Evolutionary conservation across 768 basidiomycete species (phyloP).

Genomic region (Tephrocybe sp.): DNA sequence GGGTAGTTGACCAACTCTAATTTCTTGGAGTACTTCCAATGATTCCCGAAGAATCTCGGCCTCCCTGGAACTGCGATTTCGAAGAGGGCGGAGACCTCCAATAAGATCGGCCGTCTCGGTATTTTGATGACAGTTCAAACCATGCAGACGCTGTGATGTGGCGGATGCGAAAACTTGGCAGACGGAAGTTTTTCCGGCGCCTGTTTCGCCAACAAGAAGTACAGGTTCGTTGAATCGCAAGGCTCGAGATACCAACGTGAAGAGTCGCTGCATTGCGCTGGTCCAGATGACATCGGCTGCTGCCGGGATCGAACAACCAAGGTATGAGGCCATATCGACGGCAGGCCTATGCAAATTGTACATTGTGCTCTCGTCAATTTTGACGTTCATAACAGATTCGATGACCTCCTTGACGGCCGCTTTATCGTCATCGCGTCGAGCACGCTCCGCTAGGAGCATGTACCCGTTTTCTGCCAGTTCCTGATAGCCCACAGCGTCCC

Average conservation of each 20-base stretch:
- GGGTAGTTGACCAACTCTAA: slow-evolving; percentile 32
- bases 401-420: slow-evolving; percentile 88
- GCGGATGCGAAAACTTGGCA: slow-evolving; percentile 86
- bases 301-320: slow-evolving; percentile 53
- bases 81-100: slow-evolving; percentile 85
- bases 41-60: slow-evolving; percentile 48
- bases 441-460: slow-evolving; percentile 94
- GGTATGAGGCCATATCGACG: slow-evolving; percentile 40
- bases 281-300: slow-evolving; percentile 83
- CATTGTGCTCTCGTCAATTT: slow-evolving; percentile 66
- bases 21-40: slow-evolving; percentile 33
- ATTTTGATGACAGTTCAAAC: slow-evolving; percentile 95
- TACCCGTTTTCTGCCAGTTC: slow-evolving; percentile 95
- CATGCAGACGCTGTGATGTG: slow-evolving; percentile 54
- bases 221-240: slow-evolving; percentile 91
- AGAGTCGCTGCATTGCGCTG: slow-evolving; percentile 85
- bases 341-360: slow-evolving; percentile 54
- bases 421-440: slow-evolving; percentile 84
- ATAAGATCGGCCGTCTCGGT: slow-evolving; percentile 97
- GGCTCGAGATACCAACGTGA: slow-evolving; percentile 80
- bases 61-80: slow-evolving; percentile 63
- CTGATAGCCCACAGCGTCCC: slow-evolving; percentile 87
- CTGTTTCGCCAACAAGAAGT: slow-evolving; percentile 94
- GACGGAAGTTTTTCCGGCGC: slow-evolving; percentile 95
- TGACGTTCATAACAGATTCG: slow-evolving; percentile 85